Evolutionary conservation across 2,329 filamentous ascomycete genomes (phyloP), one percentile per base, ranked within the genome.

Genomic region (Ascosphaera pollenicola): DNA sequence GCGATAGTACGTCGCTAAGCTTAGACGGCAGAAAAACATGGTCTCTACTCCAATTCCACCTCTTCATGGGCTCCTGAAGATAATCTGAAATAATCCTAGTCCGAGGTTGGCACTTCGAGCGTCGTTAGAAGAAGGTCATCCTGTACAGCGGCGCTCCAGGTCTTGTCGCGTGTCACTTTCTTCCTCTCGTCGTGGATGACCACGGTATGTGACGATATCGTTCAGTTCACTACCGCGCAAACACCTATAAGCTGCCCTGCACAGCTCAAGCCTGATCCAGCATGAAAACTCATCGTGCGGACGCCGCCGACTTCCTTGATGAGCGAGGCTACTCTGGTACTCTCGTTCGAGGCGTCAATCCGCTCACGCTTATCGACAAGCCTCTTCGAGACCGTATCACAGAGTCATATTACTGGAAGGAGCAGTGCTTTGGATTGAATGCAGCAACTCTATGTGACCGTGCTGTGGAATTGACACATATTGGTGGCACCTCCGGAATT

Each of bases 351-450:
- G 84, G 84, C 43, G 78, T 91, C 52, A 94, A 94, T 61, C 87
- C 87, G 1, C 81, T 84, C n/a, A 85, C 80, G 3, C 80, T 95
- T 43, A 80, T 95, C 69, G 87, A 95, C 59, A 93, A 92, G 57
- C 79, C 84, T 32, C 83, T 94, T 47, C 80, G 81, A 53, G 89
- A 98, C 60, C 84, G 89, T 54, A 94, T 98, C 58, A 75, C 85
- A 48, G 84, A 93, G 53, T 82, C 75, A 39, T 91, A 93, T 62
- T 98, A 93, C 64, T 98, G 84, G 79, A 94, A 94, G 59, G 89
- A 95, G 61, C 85, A 94, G 62, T 94, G 89, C 57, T 98, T 95
- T 60, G 89, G 80, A 34, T 68, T 98, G 46, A 98, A 95, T 62
- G 70, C 71, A 3, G 74, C 74, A 1, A 77, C 73, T 0, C 57